Base-by-base conservation (phyloP, 371 early-diverging fungal species). In the Parasitella parasitica region DNA sequence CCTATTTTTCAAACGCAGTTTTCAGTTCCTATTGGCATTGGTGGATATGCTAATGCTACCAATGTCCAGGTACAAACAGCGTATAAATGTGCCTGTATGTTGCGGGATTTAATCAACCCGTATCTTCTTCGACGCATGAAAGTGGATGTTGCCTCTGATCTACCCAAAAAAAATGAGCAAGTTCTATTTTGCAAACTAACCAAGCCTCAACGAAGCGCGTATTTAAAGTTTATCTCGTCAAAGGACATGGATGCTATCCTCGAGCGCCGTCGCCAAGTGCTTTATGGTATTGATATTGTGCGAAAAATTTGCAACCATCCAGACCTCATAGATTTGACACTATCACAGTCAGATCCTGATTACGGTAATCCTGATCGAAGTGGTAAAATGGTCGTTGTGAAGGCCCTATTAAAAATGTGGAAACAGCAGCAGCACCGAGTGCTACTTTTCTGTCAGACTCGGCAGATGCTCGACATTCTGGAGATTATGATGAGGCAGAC, bases 251-350 rank as follows among this genome's bases (percentile, higher is more conserved):
- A 78, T 37, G 82, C 82, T 7, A 97, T 97, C 20, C 64, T 96
- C 53, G 83, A 86, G n/a, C 95, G 94, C 1, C 87, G 88, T 34
- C 79, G 89, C 48, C 92, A 96, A 58, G 91, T 92, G 4, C 76
- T 99, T 20, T 90, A 72, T 61, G 98, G 97, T 3, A 97, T 99
- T 41, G 97, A 96, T 64, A 82, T 91, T 49, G 86, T 98, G 7
- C 83, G 99, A 63, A 99, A 99, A 77, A 94, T 99, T 28, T 97
- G 98, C 71, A 98, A 99, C 72, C 99, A 99, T 67, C 97, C 97
- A 0, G 96, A 95, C 66, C 69, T 98, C 6, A 51, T 72, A n/a
- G 69, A 75, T 46, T 75, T 75, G 2, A 68, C 77, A 12, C 62
- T 54, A 13, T 30, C 59, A 0, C 27, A 46, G 24, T 54, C 85